Base-by-base conservation (phyloP, 2,329 filamentous ascomycete genomes). In the Sporothrix globosa region DNA sequence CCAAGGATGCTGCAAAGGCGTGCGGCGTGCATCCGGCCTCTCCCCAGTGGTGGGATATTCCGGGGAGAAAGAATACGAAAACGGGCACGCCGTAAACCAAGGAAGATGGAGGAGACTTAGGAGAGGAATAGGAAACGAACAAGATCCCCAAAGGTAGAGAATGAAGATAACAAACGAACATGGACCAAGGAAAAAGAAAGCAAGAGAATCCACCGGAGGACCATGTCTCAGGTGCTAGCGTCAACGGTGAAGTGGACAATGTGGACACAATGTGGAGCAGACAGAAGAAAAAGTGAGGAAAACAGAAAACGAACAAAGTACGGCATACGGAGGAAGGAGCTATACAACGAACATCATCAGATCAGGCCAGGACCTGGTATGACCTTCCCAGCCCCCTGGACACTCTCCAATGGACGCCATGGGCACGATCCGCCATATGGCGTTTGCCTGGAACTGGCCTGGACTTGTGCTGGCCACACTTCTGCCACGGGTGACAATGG, bases 1-100 rank as follows among this genome's bases (percentile, higher is more conserved):
- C 39, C 30, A 60, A 9, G 56, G n/a, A 44, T 44, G 41, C 39
- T 27, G 21, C 39, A 63, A 27, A 27, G 39, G 39, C 41, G 13
- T 44, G n/a, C 58, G 24, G n/a, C 17, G 14, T 19, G 39, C 27
- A 24, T 11, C 19, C 19, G 39, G 58, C 39, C 11, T 41, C 17
- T 30, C 17, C 41, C 53, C 50, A 50, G 50, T 53, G 67, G 67
- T 60, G 60, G 67, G 53, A 60, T 50, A 41, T 68, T 39, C 53
- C 53, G 67, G 58, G 39, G n/a, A 27, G 39, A n/a, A 50, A n/a
- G 19, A 17, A 50, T 7, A 19, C 19, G 19, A 9, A 21, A 44
- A 44, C 41, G 11, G 48, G 48, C 4, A n/a, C 14, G 46, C n/a
- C 14, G 46, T 19, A 50, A 21, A 9, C n/a, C 19, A n/a, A 50